phyloP scores from a whole-genome alignment of 2,329 filamentous ascomycete genomes.

The Leptodontidium sp. region DNA sequence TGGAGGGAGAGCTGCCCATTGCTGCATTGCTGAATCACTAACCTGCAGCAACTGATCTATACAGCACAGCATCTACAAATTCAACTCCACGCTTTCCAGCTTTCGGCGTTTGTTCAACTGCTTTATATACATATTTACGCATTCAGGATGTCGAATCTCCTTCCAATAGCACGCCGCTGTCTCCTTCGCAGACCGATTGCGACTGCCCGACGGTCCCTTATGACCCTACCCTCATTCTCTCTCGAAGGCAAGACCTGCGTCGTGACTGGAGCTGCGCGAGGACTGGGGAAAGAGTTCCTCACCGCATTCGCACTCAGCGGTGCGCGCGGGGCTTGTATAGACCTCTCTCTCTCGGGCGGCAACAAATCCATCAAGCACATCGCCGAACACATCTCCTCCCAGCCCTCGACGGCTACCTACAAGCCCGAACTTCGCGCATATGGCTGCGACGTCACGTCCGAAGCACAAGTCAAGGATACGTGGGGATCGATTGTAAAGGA shows the following conservation, averaged over 20 bases:
- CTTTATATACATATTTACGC: neutral
- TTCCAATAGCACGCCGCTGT: conserved; percentile 11
- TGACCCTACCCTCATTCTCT: conserved; percentile 50
- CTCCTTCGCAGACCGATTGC: neutral
- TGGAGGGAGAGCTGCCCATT: conserved; percentile 1
- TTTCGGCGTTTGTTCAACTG: too few species aligned
- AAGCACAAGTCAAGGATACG: conserved; percentile 48
- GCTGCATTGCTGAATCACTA: conserved; percentile 6
- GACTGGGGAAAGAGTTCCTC: conserved; percentile 59
- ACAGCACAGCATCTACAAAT: neutral
- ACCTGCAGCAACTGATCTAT: conserved; percentile 9
- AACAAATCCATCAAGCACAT: conserved; percentile 45
- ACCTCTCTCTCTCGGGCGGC: conserved; percentile 32
- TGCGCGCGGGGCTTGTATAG: conserved; percentile 40
- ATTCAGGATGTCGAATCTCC: conserved; percentile 18
- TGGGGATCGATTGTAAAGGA: conserved; percentile 49
- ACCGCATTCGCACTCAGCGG: conserved; percentile 47
- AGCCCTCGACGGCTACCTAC: conserved; percentile 33
- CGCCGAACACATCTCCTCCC: conserved; percentile 40
- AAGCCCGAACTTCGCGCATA: conserved; percentile 48
- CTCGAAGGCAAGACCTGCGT: conserved; percentile 54
- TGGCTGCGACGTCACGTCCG: conserved; percentile 50
- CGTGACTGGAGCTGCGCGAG: conserved; percentile 60
- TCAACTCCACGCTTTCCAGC: neutral
- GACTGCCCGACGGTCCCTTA: conserved; percentile 22